Evolutionary conservation across 2,329 filamentous ascomycete species (phyloP).

Genomic region (Pseudocercospora fuligena): DNA sequence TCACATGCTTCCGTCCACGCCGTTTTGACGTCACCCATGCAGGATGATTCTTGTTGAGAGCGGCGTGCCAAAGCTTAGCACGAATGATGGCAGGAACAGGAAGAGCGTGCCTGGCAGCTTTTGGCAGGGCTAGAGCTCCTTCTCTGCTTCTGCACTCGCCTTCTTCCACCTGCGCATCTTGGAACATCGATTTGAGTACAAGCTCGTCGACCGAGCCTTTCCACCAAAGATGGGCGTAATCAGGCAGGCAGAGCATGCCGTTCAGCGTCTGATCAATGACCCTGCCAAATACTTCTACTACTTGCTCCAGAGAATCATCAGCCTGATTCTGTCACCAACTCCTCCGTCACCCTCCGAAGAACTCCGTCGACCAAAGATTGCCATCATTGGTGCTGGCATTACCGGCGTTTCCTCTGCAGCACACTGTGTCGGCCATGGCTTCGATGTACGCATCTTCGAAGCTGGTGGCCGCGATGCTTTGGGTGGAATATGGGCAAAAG

Average conservation of each 20-base stretch:
- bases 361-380: constrained; percentile 63
- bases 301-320: constrained; percentile 67
- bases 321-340: constrained; percentile 69
- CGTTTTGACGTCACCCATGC: neutral
- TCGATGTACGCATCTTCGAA: constrained; percentile 81
- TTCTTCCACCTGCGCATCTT: neutral
- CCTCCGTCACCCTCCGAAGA: constrained; percentile 66
- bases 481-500: constrained; percentile 39
- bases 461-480: constrained; percentile 67
- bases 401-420: constrained; percentile 61
- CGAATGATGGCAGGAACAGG: neutral
- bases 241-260: constrained; percentile 12
- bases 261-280: constrained; percentile 42
- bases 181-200: no score
- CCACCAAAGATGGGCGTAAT: constrained; percentile 20
- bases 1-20: neutral
- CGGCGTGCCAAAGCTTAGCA: constrained; percentile 2
- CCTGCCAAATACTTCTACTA: constrained; percentile 66
- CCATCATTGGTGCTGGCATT: constrained; percentile 58
- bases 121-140: neutral
- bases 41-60: neutral
- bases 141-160: neutral
- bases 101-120: neutral
- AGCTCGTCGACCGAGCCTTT: no score
- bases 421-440: constrained; percentile 84